A percentile compares a stretch with the other conserved stretches of the same genome.
Conservation (phyloP, 108 stramenopile species). For the Schizochytrium sp. region DNA sequence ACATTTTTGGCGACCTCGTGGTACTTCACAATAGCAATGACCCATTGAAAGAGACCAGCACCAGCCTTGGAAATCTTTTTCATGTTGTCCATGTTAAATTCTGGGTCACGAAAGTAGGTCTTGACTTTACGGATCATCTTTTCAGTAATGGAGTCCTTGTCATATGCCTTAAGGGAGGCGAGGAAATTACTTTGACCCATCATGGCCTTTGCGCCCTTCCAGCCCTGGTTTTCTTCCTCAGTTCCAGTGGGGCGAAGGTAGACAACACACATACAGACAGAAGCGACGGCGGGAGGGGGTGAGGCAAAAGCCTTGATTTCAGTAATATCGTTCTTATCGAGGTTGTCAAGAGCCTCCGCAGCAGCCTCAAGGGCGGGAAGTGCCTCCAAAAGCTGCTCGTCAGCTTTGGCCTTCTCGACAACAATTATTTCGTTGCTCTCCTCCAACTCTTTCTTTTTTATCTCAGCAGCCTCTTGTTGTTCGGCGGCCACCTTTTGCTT, state of each 20-base stretch:
- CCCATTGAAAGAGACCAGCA: conserved; percentile 78
- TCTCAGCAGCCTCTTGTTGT: conserved; percentile 75
- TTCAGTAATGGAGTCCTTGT: conserved; percentile 79
- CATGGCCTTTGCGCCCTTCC: conserved; percentile 81
- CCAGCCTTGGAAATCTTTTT: conserved; percentile 76
- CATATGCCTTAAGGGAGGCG: conserved; percentile 75
- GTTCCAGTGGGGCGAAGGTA: conserved; percentile 77
- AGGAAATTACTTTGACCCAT: conserved; percentile 74
- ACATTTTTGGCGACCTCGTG: conserved; percentile 80
- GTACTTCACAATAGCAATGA: conserved; percentile 78
- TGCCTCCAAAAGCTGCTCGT: conserved; percentile 78
- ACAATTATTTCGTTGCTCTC: conserved; percentile 73
- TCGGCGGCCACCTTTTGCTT: conserved; percentile 76
- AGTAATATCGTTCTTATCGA: conserved; percentile 78
- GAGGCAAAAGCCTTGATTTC: conserved; percentile 80
- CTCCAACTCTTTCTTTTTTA: conserved; percentile 71
- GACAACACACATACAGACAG: conserved; percentile 65
- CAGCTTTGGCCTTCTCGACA: conserved; percentile 74
- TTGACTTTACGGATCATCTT: conserved; percentile 73
- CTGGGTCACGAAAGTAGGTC: conserved; percentile 70
- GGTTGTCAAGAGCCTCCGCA: conserved; percentile 78
- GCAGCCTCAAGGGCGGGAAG: conserved; percentile 80
- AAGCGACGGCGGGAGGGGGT: conserved; percentile 73
- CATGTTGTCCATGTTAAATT: conserved; percentile 77
- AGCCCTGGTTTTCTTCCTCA: conserved; percentile 73